phyloP scores from a whole-genome alignment of 2,329 filamentous ascomycete species.

The Calonectria honghensis region DNA sequence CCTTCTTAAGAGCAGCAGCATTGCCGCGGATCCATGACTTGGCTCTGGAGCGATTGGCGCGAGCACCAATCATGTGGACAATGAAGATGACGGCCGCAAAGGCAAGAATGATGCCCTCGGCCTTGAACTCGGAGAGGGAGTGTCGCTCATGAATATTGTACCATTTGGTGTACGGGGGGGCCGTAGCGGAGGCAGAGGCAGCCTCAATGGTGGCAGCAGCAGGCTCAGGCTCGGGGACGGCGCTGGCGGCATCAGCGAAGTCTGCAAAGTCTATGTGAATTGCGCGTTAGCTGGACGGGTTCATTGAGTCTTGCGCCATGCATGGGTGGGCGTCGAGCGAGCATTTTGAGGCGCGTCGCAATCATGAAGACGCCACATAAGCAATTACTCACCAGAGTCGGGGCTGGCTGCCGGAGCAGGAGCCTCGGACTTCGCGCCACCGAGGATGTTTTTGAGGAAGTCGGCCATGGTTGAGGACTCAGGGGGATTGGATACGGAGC shows the following conservation, averaged over 20 bases:
- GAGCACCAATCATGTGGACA: slow-evolving; percentile 87
- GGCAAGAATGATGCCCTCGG: slow-evolving; percentile 87
- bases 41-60: slow-evolving; percentile 86
- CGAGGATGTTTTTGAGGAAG: slow-evolving; percentile 81
- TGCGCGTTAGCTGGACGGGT: slow-evolving; percentile 53
- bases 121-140: slow-evolving; percentile 87
- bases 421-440: slow-evolving; percentile 76
- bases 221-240: slow-evolving; percentile 71
- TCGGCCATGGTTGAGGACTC: slow-evolving; percentile 68
- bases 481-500: slow-evolving; percentile 47
- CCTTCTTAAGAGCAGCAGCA: slow-evolving; percentile 81
- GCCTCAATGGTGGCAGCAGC: slow-evolving; percentile 68
- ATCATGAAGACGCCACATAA: slow-evolving; percentile 31
- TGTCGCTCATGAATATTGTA: slow-evolving; percentile 97
- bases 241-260: slow-evolving; percentile 87
- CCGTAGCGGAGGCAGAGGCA: slow-evolving; percentile 68
- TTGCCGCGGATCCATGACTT: slow-evolving; percentile 87
- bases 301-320: slow-evolving; percentile 15
- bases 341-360: slow-evolving; percentile 38
- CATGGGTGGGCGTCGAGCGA: slow-evolving; percentile 11
- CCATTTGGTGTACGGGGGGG: slow-evolving; percentile 90
- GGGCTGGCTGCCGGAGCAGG: slow-evolving; percentile 64
- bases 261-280: slow-evolving; percentile 87
- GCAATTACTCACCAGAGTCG: slow-evolving; percentile 77
- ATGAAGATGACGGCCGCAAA: slow-evolving; percentile 84